phyloP scores from a whole-genome alignment of 306 rosid genomes.

The Cicer yamashitae region DNA sequence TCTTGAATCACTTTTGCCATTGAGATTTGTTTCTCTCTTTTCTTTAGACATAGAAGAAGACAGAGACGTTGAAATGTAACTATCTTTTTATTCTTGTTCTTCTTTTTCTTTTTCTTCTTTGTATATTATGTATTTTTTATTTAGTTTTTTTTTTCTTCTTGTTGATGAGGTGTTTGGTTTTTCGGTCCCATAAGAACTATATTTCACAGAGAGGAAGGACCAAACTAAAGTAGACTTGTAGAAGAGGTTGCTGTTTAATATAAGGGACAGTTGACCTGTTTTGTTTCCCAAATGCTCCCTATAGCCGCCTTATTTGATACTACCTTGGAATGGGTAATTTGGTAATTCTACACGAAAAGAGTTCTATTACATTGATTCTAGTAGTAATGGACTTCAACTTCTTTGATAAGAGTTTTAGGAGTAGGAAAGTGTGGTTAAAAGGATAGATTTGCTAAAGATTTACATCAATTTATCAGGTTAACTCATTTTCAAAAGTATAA shows the following conservation, averaged over 20 bases:
- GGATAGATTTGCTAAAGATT: no score
- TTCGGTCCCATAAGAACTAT: conserved; percentile 45
- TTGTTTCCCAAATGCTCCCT: conserved; percentile 52
- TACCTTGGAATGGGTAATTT: conserved; percentile 31
- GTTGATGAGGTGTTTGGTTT: conserved; percentile 37
- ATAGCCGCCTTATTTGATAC: conserved; percentile 51
- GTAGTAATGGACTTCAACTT: no score
- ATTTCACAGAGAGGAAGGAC: conserved; percentile 11
- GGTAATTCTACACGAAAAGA: conserved; percentile 4
- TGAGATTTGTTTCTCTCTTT: conserved; percentile 20
- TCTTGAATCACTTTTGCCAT: conserved; percentile 51
- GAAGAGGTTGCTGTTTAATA: conserved; percentile 42
- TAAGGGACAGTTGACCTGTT: conserved; percentile 85
- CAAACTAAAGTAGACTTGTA: not conserved
- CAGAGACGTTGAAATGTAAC: not conserved
- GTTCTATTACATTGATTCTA: no score
- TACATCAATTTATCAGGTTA: no score
- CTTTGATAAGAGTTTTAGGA: no score
- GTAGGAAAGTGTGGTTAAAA: no score
- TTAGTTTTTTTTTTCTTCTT: not conserved
- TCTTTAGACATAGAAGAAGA: conserved; percentile 1
- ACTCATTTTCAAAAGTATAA: no score
- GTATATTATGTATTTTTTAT: not conserved
- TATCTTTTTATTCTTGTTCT: not conserved
- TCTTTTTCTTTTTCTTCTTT: not conserved